Evolutionary conservation across 169 alveolate species (phyloP).

Genomic region (Eimeria tenella): DNA sequence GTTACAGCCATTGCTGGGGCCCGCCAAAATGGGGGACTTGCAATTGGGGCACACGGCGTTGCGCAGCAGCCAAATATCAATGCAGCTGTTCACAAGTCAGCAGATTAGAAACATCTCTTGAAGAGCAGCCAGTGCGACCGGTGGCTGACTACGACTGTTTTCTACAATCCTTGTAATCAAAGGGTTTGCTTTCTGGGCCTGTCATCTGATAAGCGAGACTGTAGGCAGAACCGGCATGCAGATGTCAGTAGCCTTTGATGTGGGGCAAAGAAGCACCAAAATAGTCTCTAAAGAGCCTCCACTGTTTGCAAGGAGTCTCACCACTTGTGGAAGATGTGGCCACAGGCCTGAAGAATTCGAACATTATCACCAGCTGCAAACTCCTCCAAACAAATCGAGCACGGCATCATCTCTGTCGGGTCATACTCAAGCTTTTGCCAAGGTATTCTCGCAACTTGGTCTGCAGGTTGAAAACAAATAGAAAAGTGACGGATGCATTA

Average conservation of each 20-base stretch:
- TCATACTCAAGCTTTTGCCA: constrained; percentile 35
- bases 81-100: constrained; percentile 79
- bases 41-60: constrained; percentile 90
- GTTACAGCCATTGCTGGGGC: background rate
- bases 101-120: background rate
- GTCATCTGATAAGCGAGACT: too few species aligned
- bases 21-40: constrained; percentile 79
- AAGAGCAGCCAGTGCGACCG: background rate
- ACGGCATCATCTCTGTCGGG: constrained; percentile 71
- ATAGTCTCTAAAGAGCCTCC: too few species aligned
- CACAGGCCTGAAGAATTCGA: constrained; percentile 85
- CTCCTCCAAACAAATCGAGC: constrained; percentile 84
- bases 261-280: too few species aligned
- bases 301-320: background rate
- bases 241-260: too few species aligned
- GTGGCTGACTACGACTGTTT: background rate
- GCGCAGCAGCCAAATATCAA: constrained; percentile 88
- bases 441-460: constrained; percentile 47
- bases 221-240: too few species aligned
- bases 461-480: background rate
- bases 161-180: too few species aligned
- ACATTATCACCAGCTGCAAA: constrained; percentile 81
- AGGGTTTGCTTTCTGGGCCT: too few species aligned
- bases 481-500: background rate
- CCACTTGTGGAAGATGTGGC: constrained; percentile 87